A percentile compares a stretch with the other conserved stretches of the same genome.
phyloP scores from a whole-genome alignment of 2,329 filamentous ascomycete genomes.

The Volutella citrinella region DNA sequence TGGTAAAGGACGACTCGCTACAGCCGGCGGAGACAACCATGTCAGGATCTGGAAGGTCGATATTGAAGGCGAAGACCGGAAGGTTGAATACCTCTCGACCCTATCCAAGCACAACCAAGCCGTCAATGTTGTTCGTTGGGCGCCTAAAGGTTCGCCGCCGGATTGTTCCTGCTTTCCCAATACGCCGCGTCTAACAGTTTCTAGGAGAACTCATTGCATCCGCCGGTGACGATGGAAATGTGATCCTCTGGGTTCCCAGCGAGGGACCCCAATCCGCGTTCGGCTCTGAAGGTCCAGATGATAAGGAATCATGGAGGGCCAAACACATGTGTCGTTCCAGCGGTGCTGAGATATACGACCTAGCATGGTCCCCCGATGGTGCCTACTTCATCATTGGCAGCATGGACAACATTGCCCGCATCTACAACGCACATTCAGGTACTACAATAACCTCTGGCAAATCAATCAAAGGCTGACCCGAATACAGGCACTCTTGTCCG shows the following conservation, averaged over 20 bases:
- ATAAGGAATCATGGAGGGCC: conserved; percentile 94
- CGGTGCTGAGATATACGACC: conserved; percentile 94
- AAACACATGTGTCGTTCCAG: conserved; percentile 98
- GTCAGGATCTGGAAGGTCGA: conserved; percentile 95
- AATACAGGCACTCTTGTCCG: conserved; percentile 63
- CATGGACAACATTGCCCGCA: conserved; percentile 97
- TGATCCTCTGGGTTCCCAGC: conserved; percentile 91
- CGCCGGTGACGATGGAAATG: conserved; percentile 95
- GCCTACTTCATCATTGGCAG: conserved; percentile 96
- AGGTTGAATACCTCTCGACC: conserved; percentile 87
- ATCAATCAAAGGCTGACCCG: conserved; percentile 6
- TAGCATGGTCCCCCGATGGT: conserved; percentile 98
- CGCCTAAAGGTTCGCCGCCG: conserved; percentile 71
- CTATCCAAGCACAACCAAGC: conserved; percentile 93
- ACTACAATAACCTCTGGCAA: conserved; percentile 27
- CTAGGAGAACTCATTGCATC: conserved; percentile 89
- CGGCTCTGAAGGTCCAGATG: conserved; percentile 81
- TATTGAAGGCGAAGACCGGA: conserved; percentile 77
- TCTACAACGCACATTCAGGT: conserved; percentile 94
- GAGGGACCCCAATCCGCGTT: conserved; percentile 68
- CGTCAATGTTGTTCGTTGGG: conserved; percentile 96
- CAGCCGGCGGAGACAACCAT: conserved; percentile 93
- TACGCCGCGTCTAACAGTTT: too few species aligned
- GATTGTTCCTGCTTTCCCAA: neutral
- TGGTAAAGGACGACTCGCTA: conserved; percentile 88